Evolutionary conservation across 306 rosid genomes (phyloP), one percentile per base, ranked within the genome.

Genomic region (Begonia fuchsioides): DNA sequence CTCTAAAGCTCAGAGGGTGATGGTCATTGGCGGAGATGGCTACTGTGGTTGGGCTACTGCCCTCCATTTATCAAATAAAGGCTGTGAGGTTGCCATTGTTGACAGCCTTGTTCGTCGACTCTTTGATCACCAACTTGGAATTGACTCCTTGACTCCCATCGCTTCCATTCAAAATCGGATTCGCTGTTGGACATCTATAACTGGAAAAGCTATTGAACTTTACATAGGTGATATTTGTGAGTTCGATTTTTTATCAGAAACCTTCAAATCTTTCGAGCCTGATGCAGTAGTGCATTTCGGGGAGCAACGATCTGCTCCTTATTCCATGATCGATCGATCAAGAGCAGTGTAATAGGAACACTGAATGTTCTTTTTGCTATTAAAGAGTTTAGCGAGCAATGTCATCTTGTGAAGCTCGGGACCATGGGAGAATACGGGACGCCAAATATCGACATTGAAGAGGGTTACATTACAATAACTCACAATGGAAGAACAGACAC

Each of bases 1-100:
- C 60, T 72, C 72, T 15, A 90, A 84, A 64, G 53, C 90, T 15
- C 64, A 76, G 61, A 72, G 90, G 16, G 94, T 79, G 38, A 76
- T 90, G 94, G 85, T 90, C 67, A 76, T 90, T 46, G 97, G 95
- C 32, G 97, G 97, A 44, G 97, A 90, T 69, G 97, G 97, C 52
- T 81, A 90, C 67, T 81, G 97, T 60, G 97, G 97, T 73, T 90
- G 97, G 97, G 97, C 95, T 68, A 84, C 97, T 45, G 95, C 95
- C 43, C 95, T 90, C 38, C 97, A 90, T 60, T 82, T 84, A 11
- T 90, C 97, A 59, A 90, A 79, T 52, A 90, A 71, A 68, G 97
- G 94, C 41, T 90, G 84, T 32, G 92, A 79, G 62, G 97, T 90
- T 68, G 84, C 97, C 57, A 81, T 84, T 54, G 94, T 84, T 32